phyloP scores from a whole-genome alignment of 2,329 filamentous ascomycete species.

The Aspergillus sp. region DNA sequence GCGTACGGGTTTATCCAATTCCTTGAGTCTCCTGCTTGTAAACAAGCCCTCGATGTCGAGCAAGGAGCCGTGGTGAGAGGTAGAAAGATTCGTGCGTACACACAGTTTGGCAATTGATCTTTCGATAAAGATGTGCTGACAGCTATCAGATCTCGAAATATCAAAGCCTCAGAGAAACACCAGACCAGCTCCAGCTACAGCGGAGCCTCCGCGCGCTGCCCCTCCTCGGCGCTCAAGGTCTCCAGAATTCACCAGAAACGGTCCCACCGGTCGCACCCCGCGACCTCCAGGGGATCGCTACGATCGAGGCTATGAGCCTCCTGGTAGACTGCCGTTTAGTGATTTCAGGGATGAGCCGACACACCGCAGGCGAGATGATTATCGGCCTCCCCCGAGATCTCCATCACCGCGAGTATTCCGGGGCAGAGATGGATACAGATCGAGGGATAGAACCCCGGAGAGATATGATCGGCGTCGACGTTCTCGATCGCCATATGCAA shows the following conservation, averaged over 20 bases:
- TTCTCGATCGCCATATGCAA: slow-evolving; percentile 63
- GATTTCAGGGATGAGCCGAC: slow-evolving; percentile 47
- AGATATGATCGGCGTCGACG: slow-evolving; percentile 55
- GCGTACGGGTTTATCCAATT: slow-evolving; percentile 98
- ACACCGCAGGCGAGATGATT: slow-evolving; percentile 56
- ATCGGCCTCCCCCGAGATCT: slow-evolving; percentile 55
- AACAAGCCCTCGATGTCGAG: slow-evolving; percentile 67
- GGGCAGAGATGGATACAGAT: slow-evolving; percentile 60
- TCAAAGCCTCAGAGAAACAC: slow-evolving; percentile 83
- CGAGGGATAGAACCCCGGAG: slow-evolving; percentile 41
- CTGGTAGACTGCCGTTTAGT: slow-evolving; percentile 36
- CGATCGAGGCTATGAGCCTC: slow-evolving; percentile 32
- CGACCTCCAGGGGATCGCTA: slow-evolving; percentile 38
- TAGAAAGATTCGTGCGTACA: slow-evolving; percentile 80
- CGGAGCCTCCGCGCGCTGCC: slow-evolving; percentile 31
- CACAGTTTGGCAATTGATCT: too few species aligned
- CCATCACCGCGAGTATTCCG: slow-evolving; percentile 57
- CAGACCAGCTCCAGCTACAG: slow-evolving; percentile 45
- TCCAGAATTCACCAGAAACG: slow-evolving; percentile 53
- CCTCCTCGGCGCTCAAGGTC: slow-evolving; percentile 56
- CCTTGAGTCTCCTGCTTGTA: slow-evolving; percentile 69
- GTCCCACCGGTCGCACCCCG: slow-evolving; percentile 22
- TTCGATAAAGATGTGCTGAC: slow-evolving; percentile 1
- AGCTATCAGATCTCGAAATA: slow-evolving; percentile 40
- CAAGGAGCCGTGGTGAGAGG: slow-evolving; percentile 79